A percentile compares a stretch with the other conserved stretches of the same genome.
These are phyloP conservation scores for Meripilus lineatus DNA, from an alignment of 1,284 basidiomycete genomes.

Conservation along the genomic window DNA sequence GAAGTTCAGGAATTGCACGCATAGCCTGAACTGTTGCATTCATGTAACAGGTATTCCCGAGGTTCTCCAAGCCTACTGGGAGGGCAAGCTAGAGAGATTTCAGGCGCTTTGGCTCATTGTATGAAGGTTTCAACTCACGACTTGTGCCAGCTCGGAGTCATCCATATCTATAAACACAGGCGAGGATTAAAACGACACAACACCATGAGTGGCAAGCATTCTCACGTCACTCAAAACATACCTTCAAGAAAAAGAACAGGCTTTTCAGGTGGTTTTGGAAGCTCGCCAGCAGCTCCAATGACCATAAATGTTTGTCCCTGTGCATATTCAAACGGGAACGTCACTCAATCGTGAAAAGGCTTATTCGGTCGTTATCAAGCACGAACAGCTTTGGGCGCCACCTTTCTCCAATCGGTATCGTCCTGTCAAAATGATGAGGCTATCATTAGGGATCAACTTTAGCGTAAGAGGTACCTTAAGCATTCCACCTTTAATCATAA, in stretches of 20 bases:
- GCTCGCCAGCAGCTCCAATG: constrained; percentile 87
- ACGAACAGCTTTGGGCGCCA: constrained; percentile 74
- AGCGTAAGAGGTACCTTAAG: constrained; percentile 59
- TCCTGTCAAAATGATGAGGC: constrained; percentile 47
- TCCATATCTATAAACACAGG: constrained; percentile 70
- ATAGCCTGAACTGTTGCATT: constrained; percentile 93
- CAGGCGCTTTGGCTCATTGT: background rate
- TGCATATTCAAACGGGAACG: background rate
- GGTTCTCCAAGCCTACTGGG: constrained; percentile 68
- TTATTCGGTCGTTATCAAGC: constrained; percentile 2
- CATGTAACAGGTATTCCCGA: constrained; percentile 95
- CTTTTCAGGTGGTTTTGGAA: constrained; percentile 82
- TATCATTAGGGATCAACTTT: background rate
- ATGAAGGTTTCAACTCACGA: constrained; percentile 41
- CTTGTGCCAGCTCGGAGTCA: constrained; percentile 75
- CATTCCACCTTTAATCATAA: constrained; percentile 94
- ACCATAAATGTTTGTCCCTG: constrained; percentile 82
- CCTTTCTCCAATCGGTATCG: constrained; percentile 80
- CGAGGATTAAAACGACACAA: too few species aligned
- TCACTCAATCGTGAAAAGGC: background rate
- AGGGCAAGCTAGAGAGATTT: constrained; percentile 41
- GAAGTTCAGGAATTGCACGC: constrained; percentile 86
- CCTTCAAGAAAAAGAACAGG: constrained; percentile 82
- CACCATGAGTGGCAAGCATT: background rate
- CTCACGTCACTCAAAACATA: constrained; percentile 26